Conservation (phyloP, 2,329 filamentous ascomycete genomes). For the Plenodomus tracheiphilus region DNA sequence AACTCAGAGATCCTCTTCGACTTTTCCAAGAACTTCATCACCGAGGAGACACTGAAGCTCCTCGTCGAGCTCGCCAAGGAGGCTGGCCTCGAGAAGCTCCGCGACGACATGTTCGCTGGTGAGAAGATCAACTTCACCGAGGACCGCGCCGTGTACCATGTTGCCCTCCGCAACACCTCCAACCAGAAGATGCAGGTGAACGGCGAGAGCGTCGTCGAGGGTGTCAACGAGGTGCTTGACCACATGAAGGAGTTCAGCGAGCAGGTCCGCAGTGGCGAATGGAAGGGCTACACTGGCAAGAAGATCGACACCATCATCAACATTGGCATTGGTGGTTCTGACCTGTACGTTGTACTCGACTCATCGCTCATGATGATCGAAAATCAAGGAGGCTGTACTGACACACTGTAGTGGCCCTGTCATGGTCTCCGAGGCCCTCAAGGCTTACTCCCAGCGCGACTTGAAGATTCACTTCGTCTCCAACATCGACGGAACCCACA, state of each 20-base stretch:
- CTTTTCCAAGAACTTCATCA: constrained; percentile 98
- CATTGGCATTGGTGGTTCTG: constrained; percentile 95
- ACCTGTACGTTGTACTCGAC: constrained; percentile 70
- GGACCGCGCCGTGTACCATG: constrained; percentile 92
- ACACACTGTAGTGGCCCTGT: constrained; percentile 72
- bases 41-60: constrained; percentile 85
- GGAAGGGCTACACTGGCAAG: constrained; percentile 98
- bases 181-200: constrained; percentile 83
- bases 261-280: constrained; percentile 89
- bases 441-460: constrained; percentile 85
- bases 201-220: constrained; percentile 90
- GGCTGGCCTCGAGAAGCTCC: constrained; percentile 86
- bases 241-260: constrained; percentile 99
- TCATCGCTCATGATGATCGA: too few species aligned
- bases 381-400: constrained; percentile 16
- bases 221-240: constrained; percentile 85
- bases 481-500: constrained; percentile 99
- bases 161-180: constrained; percentile 86
- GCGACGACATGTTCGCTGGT: constrained; percentile 95
- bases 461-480: constrained; percentile 97
- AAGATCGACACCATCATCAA: constrained; percentile 96
- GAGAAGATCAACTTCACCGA: constrained; percentile 99
- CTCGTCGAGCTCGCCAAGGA: constrained; percentile 90
- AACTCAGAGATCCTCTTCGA: constrained; percentile 91
- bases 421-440: constrained; percentile 98